These are phyloP conservation scores for Corylus americana DNA, from an alignment of 306 rosid species.

Conservation along the genomic window DNA sequence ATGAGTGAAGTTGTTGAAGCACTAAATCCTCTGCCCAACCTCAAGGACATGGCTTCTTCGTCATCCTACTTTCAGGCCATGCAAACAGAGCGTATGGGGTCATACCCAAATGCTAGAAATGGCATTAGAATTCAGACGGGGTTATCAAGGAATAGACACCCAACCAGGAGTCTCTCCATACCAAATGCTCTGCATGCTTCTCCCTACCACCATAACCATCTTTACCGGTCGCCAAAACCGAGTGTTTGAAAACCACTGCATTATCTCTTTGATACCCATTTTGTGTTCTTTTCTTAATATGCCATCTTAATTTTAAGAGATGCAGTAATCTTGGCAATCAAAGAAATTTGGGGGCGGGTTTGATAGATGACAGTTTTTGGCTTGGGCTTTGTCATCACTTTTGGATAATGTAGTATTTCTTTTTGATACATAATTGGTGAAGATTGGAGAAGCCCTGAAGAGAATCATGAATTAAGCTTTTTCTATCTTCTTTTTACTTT, in stretches of 20 bases:
- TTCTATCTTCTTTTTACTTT: too few relatives aligned
- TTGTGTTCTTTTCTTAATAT: background rate
- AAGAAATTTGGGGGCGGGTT: background rate
- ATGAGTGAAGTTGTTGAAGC: conserved; percentile 61
- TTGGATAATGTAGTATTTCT: background rate
- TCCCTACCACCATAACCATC: conserved; percentile 27
- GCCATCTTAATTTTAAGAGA: background rate
- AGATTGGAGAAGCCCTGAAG: background rate
- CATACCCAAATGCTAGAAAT: conserved; percentile 18
- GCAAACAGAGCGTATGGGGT: conserved; percentile 25
- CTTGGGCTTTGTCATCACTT: background rate
- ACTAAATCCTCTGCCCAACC: conserved; percentile 27
- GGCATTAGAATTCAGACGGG: conserved; percentile 13
- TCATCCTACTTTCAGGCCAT: conserved; percentile 29
- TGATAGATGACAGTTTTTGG: background rate
- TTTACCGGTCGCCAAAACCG: conserved; percentile 33
- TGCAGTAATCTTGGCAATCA: background rate
- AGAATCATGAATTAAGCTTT: background rate
- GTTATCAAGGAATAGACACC: conserved; percentile 24
- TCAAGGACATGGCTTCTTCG: conserved; percentile 31
- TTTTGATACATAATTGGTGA: background rate
- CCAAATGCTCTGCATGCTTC: conserved; percentile 22
- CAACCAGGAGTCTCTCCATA: conserved; percentile 43
- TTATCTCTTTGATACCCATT: background rate
- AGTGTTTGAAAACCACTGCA: background rate